phyloP scores from a whole-genome alignment of 1,284 basidiomycete genomes.

The Megacollybia platyphylla region DNA sequence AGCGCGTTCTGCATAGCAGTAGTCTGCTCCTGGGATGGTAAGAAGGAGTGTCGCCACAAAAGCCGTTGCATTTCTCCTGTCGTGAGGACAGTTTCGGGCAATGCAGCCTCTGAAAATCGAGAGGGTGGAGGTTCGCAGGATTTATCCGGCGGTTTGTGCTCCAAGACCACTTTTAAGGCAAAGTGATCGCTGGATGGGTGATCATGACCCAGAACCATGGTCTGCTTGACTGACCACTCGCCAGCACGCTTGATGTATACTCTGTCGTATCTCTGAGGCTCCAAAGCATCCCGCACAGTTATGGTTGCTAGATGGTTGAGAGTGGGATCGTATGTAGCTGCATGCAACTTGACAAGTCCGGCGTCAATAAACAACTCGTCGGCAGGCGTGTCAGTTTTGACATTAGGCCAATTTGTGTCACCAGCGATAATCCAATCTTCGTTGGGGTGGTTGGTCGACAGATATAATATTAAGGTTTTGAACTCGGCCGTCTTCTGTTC shows the following conservation, averaged over 20 bases:
- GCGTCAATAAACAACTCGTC: constrained; percentile 4
- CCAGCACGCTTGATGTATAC: constrained; percentile 7
- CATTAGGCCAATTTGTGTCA: constrained; percentile 9
- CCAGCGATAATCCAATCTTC: constrained; percentile 11
- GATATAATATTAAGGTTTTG: constrained; percentile 4
- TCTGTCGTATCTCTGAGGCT: constrained; percentile 10
- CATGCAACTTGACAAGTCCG: constrained; percentile 1
- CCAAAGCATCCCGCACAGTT: constrained; percentile 6
- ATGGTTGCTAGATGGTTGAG: constrained; percentile 8
- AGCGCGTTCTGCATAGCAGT: neutral
- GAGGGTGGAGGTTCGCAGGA: neutral
- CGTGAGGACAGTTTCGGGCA: neutral
- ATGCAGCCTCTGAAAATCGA: neutral
- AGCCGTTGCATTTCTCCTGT: neutral
- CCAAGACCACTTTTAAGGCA: constrained; percentile 3
- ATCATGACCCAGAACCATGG: constrained; percentile 5
- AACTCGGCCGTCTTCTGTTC: constrained; percentile 9
- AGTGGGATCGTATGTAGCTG: constrained; percentile 9
- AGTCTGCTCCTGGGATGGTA: constrained; percentile 5
- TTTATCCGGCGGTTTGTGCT: neutral
- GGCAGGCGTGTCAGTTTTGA: constrained; percentile 1
- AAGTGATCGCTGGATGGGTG: constrained; percentile 11
- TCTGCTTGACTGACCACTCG: neutral
- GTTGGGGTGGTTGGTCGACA: constrained; percentile 4
- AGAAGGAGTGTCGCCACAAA: neutral